Evolutionary conservation across 768 basidiomycete species (phyloP).

Genomic region (Collybiopsis confluens): DNA sequence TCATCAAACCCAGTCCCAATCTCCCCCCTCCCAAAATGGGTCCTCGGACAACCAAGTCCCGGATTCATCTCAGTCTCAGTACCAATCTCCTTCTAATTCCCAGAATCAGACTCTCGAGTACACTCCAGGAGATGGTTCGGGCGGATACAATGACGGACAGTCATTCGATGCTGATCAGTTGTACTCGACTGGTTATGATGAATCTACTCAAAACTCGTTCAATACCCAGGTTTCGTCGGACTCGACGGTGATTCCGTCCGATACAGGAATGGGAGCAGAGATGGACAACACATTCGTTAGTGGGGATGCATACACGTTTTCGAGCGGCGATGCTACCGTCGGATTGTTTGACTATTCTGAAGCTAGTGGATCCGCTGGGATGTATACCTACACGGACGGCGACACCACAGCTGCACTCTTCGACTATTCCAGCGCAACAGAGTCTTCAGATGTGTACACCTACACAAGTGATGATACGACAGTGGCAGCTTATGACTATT

Average conservation of each 20-base stretch:
- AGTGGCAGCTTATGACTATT: too few species aligned
- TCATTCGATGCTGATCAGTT: neutral
- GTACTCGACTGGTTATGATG: neutral
- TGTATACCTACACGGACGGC: too few species aligned
- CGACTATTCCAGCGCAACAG: too few species aligned
- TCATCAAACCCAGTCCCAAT: constrained; percentile 9
- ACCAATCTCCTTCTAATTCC: too few species aligned
- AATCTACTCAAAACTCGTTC: neutral
- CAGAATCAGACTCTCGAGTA: too few species aligned
- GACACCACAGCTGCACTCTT: too few species aligned
- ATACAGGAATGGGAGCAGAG: neutral
- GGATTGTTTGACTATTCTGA: too few species aligned
- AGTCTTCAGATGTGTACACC: neutral
- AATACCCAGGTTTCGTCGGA: neutral
- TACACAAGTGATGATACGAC: neutral
- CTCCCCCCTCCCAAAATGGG: neutral
- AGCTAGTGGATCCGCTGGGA: too few species aligned
- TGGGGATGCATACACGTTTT: neutral
- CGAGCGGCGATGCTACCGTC: neutral
- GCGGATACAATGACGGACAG: too few species aligned
- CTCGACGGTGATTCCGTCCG: neutral
- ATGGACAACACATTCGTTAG: neutral
- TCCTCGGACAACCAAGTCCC: too few species aligned
- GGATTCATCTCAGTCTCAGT: too few species aligned
- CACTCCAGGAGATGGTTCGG: too few species aligned